Base-by-base conservation (phyloP, 2,329 filamentous ascomycete genomes). In the Phyllosticta citriasiana region DNA sequence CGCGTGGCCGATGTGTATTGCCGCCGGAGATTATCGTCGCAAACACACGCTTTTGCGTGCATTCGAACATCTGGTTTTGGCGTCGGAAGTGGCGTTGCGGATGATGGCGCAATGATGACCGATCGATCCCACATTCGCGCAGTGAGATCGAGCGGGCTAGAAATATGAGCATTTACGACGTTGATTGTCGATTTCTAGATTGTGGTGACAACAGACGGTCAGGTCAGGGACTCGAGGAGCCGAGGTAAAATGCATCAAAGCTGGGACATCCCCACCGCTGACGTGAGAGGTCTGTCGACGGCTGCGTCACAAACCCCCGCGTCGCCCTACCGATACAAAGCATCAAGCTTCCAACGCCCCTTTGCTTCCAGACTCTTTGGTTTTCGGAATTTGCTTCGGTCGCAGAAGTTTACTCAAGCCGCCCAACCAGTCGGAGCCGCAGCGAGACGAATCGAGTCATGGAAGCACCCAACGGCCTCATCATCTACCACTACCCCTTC, bases 401-500 rank as follows among this genome's bases (percentile, higher is more conserved):
- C 16, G 10, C 4, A 14, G 4, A 12, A 12, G 12, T 40, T 16
- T 40, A 16, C 33, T 12, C 33, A 9, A 40, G 33, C 33, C 33
- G 33, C 33, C 33, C 33, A 40, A 9, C 8, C 33, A 40, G 33
- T 14, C 33, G 33, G 33, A 9, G 27, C 27, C 27, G 27, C 27
- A 30, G 33, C 33, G 33, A 40, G 33, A 40, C 33, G 14, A 14
- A 10, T 40, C 60, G 50, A 57, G 55, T 61, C 60, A 61, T 61
- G 60, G 35, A 55, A 25, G 60, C 47, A 60, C 71, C 72, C 16
- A 77, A 76, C 63, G 69, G 73, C 19, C 80, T 87, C 47, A 73
- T 88, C 14, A 69, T 88, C 1, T 88, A 85, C 71, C 84, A 87
- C 71, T 89, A 89, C 70, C 71, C 76, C 1, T 80, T 77, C 69